phyloP scores from a whole-genome alignment of 768 basidiomycete species.

The Scleroderma citrinum region DNA sequence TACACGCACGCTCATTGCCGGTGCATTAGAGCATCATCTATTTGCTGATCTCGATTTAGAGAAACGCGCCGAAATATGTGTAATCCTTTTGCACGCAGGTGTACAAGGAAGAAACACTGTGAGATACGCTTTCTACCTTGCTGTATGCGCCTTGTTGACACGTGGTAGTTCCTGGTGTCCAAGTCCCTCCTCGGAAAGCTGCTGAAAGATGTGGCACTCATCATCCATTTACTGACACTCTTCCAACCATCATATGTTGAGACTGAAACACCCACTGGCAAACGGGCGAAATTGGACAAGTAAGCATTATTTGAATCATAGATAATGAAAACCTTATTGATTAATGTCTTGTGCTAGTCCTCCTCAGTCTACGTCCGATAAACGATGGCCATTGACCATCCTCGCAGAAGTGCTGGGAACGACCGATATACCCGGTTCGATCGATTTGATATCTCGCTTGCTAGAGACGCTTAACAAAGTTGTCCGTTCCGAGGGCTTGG shows the following conservation, averaged over 20 bases:
- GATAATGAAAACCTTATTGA: neutral
- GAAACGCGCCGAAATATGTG: constrained; percentile 50
- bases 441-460: constrained; percentile 64
- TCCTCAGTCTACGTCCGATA: constrained; percentile 28
- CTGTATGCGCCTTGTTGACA: constrained; percentile 2
- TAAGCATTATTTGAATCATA: constrained; percentile 23
- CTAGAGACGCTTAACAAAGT: constrained; percentile 69
- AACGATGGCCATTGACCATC: constrained; percentile 45
- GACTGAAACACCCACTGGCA: constrained; percentile 45
- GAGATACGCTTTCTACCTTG: constrained; percentile 14
- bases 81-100: constrained; percentile 50
- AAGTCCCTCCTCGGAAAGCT: constrained; percentile 46
- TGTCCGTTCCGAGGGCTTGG: constrained; percentile 46
- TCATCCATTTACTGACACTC: constrained; percentile 44
- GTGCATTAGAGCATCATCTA: constrained; percentile 47
- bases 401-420: constrained; percentile 68
- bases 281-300: constrained; percentile 60
- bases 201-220: constrained; percentile 45
- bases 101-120: constrained; percentile 45
- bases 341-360: neutral
- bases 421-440: constrained; percentile 58
- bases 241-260: constrained; percentile 43
- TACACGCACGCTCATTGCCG: constrained; percentile 37
- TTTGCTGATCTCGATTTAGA: constrained; percentile 48
- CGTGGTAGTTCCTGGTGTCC: constrained; percentile 36